Percentiles rank a stretch among this genome's conserved stretches.
These are phyloP conservation scores for Vaccinium myrtillus DNA, from an alignment of 148 eudicot genomes.

Conservation along the genomic window DNA sequence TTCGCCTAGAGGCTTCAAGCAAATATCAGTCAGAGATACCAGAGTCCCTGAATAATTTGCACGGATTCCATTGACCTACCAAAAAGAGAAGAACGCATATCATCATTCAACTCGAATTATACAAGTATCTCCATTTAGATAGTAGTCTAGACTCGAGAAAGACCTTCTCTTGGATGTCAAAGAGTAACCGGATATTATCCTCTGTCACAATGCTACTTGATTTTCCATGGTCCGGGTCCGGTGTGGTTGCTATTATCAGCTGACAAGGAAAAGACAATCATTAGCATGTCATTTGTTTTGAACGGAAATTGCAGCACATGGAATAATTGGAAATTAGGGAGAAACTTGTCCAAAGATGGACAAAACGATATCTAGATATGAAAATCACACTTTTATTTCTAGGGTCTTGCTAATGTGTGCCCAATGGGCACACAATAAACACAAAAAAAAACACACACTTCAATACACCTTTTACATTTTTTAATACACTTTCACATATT, in stretches of 20 bases:
- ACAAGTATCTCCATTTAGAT: background rate
- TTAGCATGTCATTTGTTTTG: slow-evolving; percentile 10
- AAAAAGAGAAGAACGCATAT: slow-evolving; percentile 4
- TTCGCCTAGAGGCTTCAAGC: slow-evolving; percentile 69
- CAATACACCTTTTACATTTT: no score
- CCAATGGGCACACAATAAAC: no score
- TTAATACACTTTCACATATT: no score
- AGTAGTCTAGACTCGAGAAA: slow-evolving; percentile 1
- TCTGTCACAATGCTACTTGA: slow-evolving; percentile 61
- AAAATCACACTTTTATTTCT: background rate
- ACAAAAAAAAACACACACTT: no score
- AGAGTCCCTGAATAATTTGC: slow-evolving; percentile 56
- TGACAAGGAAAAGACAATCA: slow-evolving; percentile 22
- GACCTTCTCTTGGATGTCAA: slow-evolving; percentile 73
- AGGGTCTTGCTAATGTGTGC: no score
- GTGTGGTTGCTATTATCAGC: slow-evolving; percentile 58
- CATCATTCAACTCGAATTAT: background rate
- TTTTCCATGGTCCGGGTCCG: slow-evolving; percentile 44
- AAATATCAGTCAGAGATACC: slow-evolving; percentile 64
- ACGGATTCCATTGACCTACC: slow-evolving; percentile 56
- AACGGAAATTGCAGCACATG: background rate
- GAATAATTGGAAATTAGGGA: background rate
- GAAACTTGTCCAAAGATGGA: background rate
- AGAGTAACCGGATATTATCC: slow-evolving; percentile 61
- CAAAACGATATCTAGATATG: background rate